Evolutionary conservation across 805 yeast species (phyloP), one percentile per base, ranked within the genome.

Genomic region (Cyberlindnera bimundalis): DNA sequence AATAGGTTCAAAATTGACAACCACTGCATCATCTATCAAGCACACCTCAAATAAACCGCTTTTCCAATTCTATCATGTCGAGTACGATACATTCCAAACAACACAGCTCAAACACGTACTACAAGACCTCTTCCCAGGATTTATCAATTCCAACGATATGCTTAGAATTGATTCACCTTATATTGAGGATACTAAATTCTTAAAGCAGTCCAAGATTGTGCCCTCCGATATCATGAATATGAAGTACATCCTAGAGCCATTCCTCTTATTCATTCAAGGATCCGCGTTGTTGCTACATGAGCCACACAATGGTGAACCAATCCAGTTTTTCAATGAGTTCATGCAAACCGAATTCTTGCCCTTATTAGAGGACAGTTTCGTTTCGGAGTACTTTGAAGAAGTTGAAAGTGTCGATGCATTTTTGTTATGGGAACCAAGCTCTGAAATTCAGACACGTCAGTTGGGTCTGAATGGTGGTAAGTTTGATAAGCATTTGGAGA

Each of bases 201-300:
- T 78, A 17, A 73, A 75, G 50, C 81, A 81, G 39, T 80, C 82
- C 45, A 71, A 80, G 4, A 61, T 87, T 28, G 84, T 85, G 2
- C 78, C 80, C 1, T 79, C 87, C 2, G 79, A 79, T 53, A 73
- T 88, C 13, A 79, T 84, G 61, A 87, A 89, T 53, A 86, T 90
- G 82, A 73, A 90, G 48, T 73, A 84, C 5, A 73, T 89, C 13
- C 61, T 87, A 35, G 96, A 84, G 42, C 81, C 85, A 28, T 78
- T 87, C 28, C 68, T 87, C 35, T 64, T 79, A 11, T 87, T 86
- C 54, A 67, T 79, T 19, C 80, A 84, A 33, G 79, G 85, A 2
- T 65, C 84, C 1, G 64, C 70, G 10, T 52, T 69, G 2, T 53
- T 71, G 5, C 59, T 74, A 10, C 71, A 71, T 1, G 37, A 53